Percentiles rank a stretch among this genome's conserved stretches.
Evolutionary conservation across 306 rosid species (phyloP).

Genomic region (Acacia confusa): DNA sequence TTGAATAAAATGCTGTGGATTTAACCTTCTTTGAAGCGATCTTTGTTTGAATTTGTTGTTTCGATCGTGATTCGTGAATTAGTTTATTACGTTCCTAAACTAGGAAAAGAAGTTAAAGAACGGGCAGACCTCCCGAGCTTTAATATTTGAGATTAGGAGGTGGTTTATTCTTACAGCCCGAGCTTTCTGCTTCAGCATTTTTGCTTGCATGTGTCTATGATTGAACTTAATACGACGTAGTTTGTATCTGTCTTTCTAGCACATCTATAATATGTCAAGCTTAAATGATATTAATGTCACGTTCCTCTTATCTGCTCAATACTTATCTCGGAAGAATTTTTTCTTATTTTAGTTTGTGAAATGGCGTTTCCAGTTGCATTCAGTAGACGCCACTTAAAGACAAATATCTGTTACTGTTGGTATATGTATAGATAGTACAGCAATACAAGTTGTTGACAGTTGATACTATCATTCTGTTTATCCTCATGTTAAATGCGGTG

Average conservation of each 20-base stretch:
- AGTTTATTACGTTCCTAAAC: neutral
- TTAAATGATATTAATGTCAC: neutral
- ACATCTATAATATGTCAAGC: neutral
- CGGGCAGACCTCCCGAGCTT: neutral
- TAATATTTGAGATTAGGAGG: neutral
- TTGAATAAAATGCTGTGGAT: neutral
- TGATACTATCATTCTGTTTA: conserved; percentile 5
- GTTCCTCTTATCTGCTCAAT: neutral
- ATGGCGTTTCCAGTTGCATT: neutral
- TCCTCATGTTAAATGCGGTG: neutral
- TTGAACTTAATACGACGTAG: neutral
- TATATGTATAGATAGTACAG: neutral
- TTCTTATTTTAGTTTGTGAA: neutral
- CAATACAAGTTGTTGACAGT: neutral
- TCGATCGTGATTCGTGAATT: neutral
- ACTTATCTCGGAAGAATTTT: neutral
- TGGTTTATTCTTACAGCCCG: neutral
- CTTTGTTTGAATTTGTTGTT: neutral
- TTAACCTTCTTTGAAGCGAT: neutral
- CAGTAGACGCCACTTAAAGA: neutral
- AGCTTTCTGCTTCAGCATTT: neutral
- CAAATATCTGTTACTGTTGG: neutral
- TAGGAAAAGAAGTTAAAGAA: neutral
- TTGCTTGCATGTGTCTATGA: neutral
- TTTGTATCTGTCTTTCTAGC: neutral